Conservation (phyloP, 2,329 filamentous ascomycete genomes). For the Aspergillus cejpii region DNA sequence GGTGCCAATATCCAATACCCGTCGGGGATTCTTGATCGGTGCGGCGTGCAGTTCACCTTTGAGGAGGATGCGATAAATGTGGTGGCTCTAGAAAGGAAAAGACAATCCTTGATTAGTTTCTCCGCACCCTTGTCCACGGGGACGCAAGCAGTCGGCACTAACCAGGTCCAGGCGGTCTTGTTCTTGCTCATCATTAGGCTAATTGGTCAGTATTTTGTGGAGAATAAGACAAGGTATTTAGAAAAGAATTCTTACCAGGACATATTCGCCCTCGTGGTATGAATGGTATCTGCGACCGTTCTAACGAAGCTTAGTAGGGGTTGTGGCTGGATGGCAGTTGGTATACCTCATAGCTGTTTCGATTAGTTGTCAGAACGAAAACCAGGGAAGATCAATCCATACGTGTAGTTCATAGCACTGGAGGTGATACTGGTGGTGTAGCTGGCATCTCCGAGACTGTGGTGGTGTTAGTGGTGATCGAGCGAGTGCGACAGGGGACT, state of each 20-base stretch:
- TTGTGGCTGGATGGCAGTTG: neutral
- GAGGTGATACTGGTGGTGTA: conserved; percentile 30
- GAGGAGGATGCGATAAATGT: conserved; percentile 31
- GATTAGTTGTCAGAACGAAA: conserved; percentile 6
- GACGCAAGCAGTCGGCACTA: conserved; percentile 7
- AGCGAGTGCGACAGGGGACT: conserved; percentile 6
- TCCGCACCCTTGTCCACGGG: neutral
- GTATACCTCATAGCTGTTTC: conserved; percentile 28
- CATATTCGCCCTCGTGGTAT: conserved; percentile 28
- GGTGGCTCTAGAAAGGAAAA: conserved; percentile 24
- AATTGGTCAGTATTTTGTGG: neutral
- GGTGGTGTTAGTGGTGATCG: conserved; percentile 3
- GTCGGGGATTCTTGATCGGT: conserved; percentile 21
- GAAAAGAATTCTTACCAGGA: conserved; percentile 18
- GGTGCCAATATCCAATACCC: conserved; percentile 33
- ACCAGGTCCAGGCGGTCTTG: conserved; percentile 33
- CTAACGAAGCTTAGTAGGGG: conserved; percentile 10
- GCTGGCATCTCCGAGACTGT: conserved; percentile 22
- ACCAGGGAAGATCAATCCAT: conserved; percentile 7
- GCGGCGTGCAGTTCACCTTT: conserved; percentile 25
- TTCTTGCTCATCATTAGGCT: conserved; percentile 33
- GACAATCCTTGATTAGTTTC: neutral
- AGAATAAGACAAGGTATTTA: neutral
- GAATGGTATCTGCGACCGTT: conserved; percentile 31
- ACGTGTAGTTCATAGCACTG: conserved; percentile 28